phyloP scores from a whole-genome alignment of 345 rosid species.

The Populus ilicifolia region DNA sequence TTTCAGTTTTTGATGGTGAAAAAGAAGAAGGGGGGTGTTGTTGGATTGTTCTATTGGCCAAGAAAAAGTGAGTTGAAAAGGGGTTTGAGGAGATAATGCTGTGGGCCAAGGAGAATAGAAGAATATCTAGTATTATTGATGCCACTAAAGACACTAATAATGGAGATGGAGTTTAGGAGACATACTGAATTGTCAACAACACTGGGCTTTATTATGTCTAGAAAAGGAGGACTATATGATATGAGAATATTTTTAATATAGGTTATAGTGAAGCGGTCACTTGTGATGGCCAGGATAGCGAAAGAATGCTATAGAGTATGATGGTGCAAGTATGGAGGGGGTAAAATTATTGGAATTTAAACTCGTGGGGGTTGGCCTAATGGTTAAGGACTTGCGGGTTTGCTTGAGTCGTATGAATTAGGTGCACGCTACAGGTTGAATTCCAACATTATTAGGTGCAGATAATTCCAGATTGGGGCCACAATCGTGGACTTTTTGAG shows the following conservation, averaged over 20 bases:
- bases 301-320: neutral
- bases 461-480: no score
- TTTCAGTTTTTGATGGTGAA: neutral
- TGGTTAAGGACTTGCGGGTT: no score
- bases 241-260: neutral
- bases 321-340: neutral
- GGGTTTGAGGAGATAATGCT: slow-evolving; percentile 4
- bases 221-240: neutral
- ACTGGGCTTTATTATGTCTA: neutral
- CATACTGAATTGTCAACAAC: slow-evolving; percentile 8
- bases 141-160: slow-evolving; percentile 5
- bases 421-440: no score
- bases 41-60: neutral
- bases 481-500: no score
- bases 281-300: neutral
- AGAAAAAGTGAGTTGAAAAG: slow-evolving; percentile 8
- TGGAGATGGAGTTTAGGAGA: slow-evolving; percentile 12
- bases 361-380: no score
- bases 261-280: neutral
- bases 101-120: slow-evolving; percentile 12
- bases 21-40: neutral
- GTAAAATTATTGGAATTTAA: neutral
- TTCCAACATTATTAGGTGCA: no score
- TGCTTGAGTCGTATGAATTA: no score
- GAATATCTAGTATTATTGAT: slow-evolving; percentile 16